Conservation (phyloP, 1,284 basidiomycete species). For the Ceratobasidium sp. region DNA sequence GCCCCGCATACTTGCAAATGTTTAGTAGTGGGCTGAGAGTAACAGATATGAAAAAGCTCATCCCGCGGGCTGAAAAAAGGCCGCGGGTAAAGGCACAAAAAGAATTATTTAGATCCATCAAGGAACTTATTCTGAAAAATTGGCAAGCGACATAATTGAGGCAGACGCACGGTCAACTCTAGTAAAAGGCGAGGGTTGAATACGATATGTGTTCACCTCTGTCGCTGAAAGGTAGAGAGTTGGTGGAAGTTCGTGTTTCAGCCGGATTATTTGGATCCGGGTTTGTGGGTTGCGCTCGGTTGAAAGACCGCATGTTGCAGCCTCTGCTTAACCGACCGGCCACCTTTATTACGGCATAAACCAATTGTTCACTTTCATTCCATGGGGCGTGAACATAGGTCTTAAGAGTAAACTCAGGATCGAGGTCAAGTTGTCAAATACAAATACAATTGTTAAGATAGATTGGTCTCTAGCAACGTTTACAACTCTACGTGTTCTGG, state of each 20-base stretch:
- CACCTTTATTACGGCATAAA: too few relatives aligned
- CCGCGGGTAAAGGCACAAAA: neutral
- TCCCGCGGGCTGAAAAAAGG: too few relatives aligned
- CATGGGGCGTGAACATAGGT: neutral
- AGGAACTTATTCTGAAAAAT: neutral
- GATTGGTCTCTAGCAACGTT: neutral
- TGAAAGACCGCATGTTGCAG: too few relatives aligned
- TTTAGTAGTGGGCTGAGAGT: too few relatives aligned
- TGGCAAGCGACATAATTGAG: neutral
- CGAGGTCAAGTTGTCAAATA: neutral
- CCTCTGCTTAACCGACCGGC: too few relatives aligned
- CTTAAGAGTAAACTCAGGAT: neutral
- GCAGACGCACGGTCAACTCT: slow-evolving; percentile 9
- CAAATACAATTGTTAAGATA: slow-evolving; percentile 14
- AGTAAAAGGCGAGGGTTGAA: slow-evolving; percentile 15
- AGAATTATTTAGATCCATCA: neutral
- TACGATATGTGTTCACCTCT: slow-evolving; percentile 8
- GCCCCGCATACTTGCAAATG: too few relatives aligned
- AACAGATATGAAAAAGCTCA: too few relatives aligned
- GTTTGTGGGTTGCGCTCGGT: neutral
- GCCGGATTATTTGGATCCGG: neutral
- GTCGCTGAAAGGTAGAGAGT: neutral
- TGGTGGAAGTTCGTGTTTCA: neutral
- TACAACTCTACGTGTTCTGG: slow-evolving; percentile 26
- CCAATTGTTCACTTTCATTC: neutral